Conservation (phyloP, 768 basidiomycete genomes). For the Amanita pseudoporphyria region DNA sequence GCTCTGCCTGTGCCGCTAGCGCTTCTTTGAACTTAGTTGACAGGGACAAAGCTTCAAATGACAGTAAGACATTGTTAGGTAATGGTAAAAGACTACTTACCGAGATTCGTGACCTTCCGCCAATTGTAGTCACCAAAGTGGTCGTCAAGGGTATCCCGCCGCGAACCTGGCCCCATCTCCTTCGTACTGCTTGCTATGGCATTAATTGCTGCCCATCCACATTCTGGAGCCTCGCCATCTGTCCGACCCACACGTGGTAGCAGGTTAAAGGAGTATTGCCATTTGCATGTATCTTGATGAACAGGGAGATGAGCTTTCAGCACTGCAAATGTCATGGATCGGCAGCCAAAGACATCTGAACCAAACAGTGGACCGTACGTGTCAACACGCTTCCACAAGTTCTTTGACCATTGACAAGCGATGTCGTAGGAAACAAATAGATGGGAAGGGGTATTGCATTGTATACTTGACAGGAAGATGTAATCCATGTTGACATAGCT, state of each 20-base stretch:
- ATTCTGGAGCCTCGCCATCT: too few species aligned
- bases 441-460: constrained; percentile 1
- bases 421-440: constrained; percentile 20
- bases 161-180: too few species aligned
- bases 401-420: too few species aligned
- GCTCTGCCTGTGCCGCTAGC: background rate
- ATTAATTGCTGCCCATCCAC: constrained; percentile 20
- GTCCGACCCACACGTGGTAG: constrained; percentile 12
- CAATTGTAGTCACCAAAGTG: too few species aligned
- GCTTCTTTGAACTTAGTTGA: constrained; percentile 11
- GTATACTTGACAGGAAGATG: constrained; percentile 14
- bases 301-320: constrained; percentile 12
- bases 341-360: background rate
- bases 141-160: too few species aligned
- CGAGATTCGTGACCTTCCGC: constrained; percentile 1
- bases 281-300: background rate
- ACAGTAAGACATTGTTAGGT: too few species aligned
- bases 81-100: background rate
- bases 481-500: constrained; percentile 18
- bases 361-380: constrained; percentile 5
- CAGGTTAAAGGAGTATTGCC: constrained; percentile 20
- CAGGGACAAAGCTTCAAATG: constrained; percentile 7
- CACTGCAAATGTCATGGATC: constrained; percentile 5
- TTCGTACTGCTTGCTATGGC: too few species aligned
- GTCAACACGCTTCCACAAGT: constrained; percentile 11